A percentile compares a stretch with the other conserved stretches of the same genome.
phyloP scores from a whole-genome alignment of 148 eudicot genomes.

The Fagopyrum esculentum region DNA sequence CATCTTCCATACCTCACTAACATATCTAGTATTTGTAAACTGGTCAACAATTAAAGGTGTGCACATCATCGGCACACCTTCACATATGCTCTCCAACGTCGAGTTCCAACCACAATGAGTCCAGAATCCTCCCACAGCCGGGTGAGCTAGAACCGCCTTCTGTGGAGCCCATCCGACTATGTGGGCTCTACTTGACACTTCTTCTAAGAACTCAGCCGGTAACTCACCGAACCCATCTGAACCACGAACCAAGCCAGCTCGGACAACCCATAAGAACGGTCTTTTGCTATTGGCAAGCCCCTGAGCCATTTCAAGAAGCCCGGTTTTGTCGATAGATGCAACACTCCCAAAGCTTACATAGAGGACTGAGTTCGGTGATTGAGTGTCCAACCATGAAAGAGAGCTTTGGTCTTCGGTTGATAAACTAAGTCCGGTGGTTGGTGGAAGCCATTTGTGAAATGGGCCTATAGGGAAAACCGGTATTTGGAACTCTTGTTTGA shows the following conservation, averaged over 20 bases:
- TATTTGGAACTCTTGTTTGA: slow-evolving; percentile 4
- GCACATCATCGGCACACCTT: slow-evolving; percentile 59
- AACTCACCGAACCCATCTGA: slow-evolving; percentile 21
- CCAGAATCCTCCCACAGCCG: slow-evolving; percentile 47
- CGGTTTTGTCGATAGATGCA: slow-evolving; percentile 19
- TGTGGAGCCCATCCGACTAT: slow-evolving; percentile 53
- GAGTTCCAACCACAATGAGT: slow-evolving; percentile 68
- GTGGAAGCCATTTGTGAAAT: slow-evolving; percentile 19
- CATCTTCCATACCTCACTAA: slow-evolving; percentile 34
- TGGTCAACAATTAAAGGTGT: slow-evolving; percentile 43
- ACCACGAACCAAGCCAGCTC: slow-evolving; percentile 19
- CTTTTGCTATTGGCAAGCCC: slow-evolving; percentile 36
- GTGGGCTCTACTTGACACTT: slow-evolving; percentile 20
- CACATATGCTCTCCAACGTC: slow-evolving; percentile 47
- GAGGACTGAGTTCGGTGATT: slow-evolving; percentile 29
- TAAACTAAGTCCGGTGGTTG: slow-evolving; percentile 14
- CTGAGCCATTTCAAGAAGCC: slow-evolving; percentile 30
- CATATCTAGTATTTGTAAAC: slow-evolving; percentile 30
- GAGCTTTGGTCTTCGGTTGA: slow-evolving; percentile 21
- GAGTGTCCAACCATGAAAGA: slow-evolving; percentile 39
- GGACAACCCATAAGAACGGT: slow-evolving; percentile 40
- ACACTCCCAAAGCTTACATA: slow-evolving; percentile 47
- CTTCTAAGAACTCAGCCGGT: slow-evolving; percentile 30
- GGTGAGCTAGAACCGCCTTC: slow-evolving; percentile 43
- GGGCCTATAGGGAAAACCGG: slow-evolving; percentile 35